Evolutionary conservation across 306 rosid species (phyloP).

Genomic region (Acacia melanoxylon): DNA sequence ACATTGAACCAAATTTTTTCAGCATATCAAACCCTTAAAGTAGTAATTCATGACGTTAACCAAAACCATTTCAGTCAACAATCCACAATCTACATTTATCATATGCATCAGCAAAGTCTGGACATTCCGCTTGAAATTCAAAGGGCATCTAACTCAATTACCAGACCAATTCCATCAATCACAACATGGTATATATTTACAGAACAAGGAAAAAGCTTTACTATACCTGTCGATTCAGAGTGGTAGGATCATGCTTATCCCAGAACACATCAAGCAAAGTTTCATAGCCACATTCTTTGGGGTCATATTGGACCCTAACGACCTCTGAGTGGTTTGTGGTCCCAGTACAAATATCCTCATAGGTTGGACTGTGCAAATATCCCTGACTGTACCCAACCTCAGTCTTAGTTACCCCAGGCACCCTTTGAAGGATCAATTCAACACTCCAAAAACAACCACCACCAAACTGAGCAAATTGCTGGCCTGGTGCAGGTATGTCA

Average conservation of each 20-base stretch:
- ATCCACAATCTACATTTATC: neutral
- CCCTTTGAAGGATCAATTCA: constrained; percentile 82
- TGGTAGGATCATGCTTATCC: constrained; percentile 83
- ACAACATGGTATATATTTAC: neutral
- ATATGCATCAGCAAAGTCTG: constrained; percentile 5
- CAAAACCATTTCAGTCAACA: constrained; percentile 8
- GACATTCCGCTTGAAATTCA: constrained; percentile 15
- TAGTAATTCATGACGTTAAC: neutral
- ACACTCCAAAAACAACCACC: constrained; percentile 99
- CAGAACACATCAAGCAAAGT: constrained; percentile 70
- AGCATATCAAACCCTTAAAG: constrained; percentile 2
- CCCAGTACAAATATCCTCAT: constrained; percentile 72
- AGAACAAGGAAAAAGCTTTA: neutral
- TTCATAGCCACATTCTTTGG: constrained; percentile 62
- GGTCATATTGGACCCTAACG: constrained; percentile 84
- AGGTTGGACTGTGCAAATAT: constrained; percentile 59
- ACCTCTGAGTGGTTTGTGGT: constrained; percentile 71
- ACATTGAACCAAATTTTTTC: constrained; percentile 10
- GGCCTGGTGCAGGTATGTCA: constrained; percentile 72
- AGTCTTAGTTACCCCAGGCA: constrained; percentile 73
- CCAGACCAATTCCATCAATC: constrained; percentile 13
- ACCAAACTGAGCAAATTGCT: constrained; percentile 82
- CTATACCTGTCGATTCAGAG: constrained; percentile 81
- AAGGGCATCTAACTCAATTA: neutral
- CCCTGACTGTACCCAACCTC: constrained; percentile 94